These are phyloP conservation scores for Colletotrichum sp. DNA, from an alignment of 2,329 filamentous ascomycete species.

Conservation along the genomic window DNA sequence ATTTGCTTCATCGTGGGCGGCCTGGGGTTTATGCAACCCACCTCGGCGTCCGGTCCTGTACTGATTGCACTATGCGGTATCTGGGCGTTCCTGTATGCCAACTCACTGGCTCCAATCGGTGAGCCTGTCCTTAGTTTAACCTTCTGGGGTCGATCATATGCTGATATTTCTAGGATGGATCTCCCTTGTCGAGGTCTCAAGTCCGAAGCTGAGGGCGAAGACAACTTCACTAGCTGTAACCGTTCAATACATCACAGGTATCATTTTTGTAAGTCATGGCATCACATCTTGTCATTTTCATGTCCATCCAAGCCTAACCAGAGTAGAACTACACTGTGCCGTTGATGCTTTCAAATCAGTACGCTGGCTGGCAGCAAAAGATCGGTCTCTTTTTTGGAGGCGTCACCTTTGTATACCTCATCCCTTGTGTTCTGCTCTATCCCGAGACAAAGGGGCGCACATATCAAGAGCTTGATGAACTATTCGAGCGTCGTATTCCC, in stretches of 20 bases:
- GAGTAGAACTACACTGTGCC: background rate
- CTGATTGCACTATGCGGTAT: constrained; percentile 12
- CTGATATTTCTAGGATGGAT: background rate
- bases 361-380: background rate
- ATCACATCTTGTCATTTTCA: rapidly evolving
- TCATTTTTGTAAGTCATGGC: background rate
- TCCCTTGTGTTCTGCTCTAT: background rate
- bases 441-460: constrained; percentile 1
- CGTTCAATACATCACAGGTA: background rate
- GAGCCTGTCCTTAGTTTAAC: background rate
- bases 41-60: constrained; percentile 10
- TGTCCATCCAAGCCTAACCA: background rate
- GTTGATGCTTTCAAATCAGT: background rate
- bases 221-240: background rate
- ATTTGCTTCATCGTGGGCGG: background rate
- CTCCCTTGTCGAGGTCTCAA: background rate
- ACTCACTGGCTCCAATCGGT: background rate
- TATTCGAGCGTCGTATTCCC: constrained; percentile 22
- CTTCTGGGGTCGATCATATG: background rate
- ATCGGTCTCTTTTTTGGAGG: background rate
- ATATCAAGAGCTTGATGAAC: constrained; percentile 25
- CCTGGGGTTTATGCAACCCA: background rate
- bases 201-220: background rate
- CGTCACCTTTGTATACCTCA: background rate
- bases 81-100: background rate